A percentile compares a stretch with the other conserved stretches of the same genome.
These are phyloP conservation scores for Magnusiomyces sp. DNA, from an alignment of 1,139 yeast species.

Conservation along the genomic window DNA sequence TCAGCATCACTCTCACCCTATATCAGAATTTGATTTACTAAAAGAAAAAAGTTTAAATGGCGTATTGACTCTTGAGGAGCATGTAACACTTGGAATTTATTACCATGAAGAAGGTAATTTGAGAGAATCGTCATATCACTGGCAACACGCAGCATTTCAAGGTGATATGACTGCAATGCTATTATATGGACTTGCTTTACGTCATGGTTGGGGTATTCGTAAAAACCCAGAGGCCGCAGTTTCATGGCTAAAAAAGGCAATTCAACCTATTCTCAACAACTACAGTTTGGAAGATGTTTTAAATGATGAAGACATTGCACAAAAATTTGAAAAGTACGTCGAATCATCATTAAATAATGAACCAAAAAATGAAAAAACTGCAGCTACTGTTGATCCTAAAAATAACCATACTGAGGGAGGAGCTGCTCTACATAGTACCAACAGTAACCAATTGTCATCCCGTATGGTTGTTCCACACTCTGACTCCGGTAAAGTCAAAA, in stretches of 20 bases:
- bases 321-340: background rate
- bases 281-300: conserved; percentile 9
- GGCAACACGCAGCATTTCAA: conserved; percentile 51
- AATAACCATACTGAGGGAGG: background rate
- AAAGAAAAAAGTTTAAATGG: conserved; percentile 12
- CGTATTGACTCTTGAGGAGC: conserved; percentile 30
- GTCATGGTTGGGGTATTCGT: conserved; percentile 64
- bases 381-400: background rate
- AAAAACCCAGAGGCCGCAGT: conserved; percentile 51
- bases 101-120: conserved; percentile 52
- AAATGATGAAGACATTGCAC: conserved; percentile 6
- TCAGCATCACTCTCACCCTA: background rate
- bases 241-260: conserved; percentile 50
- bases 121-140: conserved; percentile 61
- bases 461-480: background rate
- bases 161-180: conserved; percentile 66
- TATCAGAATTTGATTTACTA: conserved; percentile 8
- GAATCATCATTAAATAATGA: background rate
- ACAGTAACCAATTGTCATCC: background rate
- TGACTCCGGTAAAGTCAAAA: conserved; percentile 19
- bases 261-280: conserved; percentile 25
- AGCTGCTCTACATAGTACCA: conserved; percentile 2
- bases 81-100: conserved; percentile 46
- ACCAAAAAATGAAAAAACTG: background rate
- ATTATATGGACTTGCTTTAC: conserved; percentile 58